Evolutionary conservation across 805 yeast genomes (phyloP).

Genomic region (Saccharomycopsis amapae): DNA sequence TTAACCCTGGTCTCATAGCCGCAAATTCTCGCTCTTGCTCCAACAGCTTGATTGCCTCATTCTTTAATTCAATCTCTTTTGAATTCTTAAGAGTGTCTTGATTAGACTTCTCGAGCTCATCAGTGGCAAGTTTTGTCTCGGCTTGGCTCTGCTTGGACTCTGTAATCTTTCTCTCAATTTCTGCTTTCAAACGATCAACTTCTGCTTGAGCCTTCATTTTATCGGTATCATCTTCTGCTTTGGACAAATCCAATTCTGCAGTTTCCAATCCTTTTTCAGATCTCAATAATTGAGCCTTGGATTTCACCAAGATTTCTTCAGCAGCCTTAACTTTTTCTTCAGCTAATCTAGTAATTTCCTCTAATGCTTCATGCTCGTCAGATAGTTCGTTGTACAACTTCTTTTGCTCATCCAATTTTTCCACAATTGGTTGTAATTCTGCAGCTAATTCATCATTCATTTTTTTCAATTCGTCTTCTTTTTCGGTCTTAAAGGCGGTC

Average conservation of each 20-base stretch:
- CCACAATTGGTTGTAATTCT: slow-evolving; percentile 15
- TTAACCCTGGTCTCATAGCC: slow-evolving; percentile 6
- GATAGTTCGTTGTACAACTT: slow-evolving; percentile 5
- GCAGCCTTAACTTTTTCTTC: slow-evolving; percentile 11
- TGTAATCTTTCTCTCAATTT: slow-evolving; percentile 16
- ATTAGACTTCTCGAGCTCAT: slow-evolving; percentile 9
- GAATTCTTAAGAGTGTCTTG: slow-evolving; percentile 9
- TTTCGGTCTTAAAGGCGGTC: slow-evolving; percentile 9
- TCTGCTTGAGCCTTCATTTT: slow-evolving; percentile 18
- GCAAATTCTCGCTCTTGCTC: slow-evolving; percentile 15
- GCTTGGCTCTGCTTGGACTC: slow-evolving; percentile 13
- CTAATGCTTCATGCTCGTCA: slow-evolving; percentile 12
- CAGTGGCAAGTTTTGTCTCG: slow-evolving; percentile 8
- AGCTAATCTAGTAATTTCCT: slow-evolving; percentile 8
- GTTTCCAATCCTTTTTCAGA: slow-evolving; percentile 9
- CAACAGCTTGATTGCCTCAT: slow-evolving; percentile 15
- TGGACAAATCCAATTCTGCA: slow-evolving; percentile 10
- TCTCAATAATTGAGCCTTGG: slow-evolving; percentile 13
- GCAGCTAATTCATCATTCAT: slow-evolving; percentile 11
- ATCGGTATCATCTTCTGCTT: slow-evolving; percentile 15
- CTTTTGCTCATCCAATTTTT: slow-evolving; percentile 12
- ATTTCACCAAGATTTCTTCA: slow-evolving; percentile 12
- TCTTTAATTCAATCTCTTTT: slow-evolving; percentile 18
- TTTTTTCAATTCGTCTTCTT: slow-evolving; percentile 13
- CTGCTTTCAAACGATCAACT: slow-evolving; percentile 12